Conservation (phyloP, 2,329 filamentous ascomycete species). For the Sclerotinia nivalis region DNA sequence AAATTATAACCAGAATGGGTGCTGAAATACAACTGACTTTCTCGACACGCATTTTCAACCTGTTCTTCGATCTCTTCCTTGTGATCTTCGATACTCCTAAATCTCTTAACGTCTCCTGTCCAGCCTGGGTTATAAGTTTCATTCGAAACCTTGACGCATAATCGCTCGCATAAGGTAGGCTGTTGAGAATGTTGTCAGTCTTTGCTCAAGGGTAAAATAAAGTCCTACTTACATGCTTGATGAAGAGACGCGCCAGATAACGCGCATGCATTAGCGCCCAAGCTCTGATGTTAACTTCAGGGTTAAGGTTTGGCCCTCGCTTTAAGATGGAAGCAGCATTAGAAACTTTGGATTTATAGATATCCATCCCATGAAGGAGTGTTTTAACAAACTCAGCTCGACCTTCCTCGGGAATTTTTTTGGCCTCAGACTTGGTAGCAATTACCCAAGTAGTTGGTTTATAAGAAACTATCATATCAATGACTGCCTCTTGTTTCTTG, state of each 20-base stretch:
- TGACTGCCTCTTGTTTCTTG: background rate
- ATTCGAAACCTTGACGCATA: background rate
- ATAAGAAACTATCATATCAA: background rate
- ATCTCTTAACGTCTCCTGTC: background rate
- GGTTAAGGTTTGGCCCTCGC: background rate
- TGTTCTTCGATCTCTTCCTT: background rate
- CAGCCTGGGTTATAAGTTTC: background rate
- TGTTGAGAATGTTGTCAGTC: background rate
- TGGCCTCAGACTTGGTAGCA: background rate
- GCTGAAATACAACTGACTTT: background rate
- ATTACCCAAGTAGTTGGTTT: background rate
- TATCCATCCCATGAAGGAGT: background rate
- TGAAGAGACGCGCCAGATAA: background rate
- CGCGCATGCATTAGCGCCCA: constrained; percentile 6
- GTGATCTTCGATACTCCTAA: background rate
- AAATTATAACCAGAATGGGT: background rate
- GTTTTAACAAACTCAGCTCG: background rate
- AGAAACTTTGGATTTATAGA: background rate
- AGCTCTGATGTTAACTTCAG: background rate
- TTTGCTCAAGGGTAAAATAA: background rate
- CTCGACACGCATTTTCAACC: background rate
- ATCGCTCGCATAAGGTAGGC: constrained; percentile 4
- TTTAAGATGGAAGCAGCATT: background rate
- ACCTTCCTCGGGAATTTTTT: background rate
- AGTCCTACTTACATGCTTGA: constrained; percentile 8